Percentiles rank a stretch among this genome's conserved stretches.
These are phyloP conservation scores for Sordariomycetes sp. DNA, from an alignment of 2,329 filamentous ascomycete genomes.

Conservation along the genomic window DNA sequence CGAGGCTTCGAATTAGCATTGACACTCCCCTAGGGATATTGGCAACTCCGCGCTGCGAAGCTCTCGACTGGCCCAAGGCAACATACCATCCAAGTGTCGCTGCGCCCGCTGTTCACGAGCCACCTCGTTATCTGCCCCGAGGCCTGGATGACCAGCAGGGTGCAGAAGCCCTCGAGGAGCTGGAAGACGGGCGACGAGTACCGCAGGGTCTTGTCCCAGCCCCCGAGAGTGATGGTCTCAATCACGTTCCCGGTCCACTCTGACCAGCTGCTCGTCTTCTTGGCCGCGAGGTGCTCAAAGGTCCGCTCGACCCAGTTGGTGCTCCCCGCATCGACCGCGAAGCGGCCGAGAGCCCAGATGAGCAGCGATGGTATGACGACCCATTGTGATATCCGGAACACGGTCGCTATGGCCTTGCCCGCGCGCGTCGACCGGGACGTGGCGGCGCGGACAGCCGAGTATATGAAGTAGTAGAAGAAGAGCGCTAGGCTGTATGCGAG, in stretches of 20 bases:
- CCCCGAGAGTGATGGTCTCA: slow-evolving; percentile 67
- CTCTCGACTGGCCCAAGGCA: not conserved
- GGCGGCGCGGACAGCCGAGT: slow-evolving; percentile 65
- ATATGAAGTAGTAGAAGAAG: slow-evolving; percentile 80
- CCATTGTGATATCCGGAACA: slow-evolving; percentile 71
- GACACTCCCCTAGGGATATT: not conserved
- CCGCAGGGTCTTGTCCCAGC: slow-evolving; percentile 77
- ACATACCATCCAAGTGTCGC: slow-evolving; percentile 91
- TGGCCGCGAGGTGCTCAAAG: slow-evolving; percentile 51
- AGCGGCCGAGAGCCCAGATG: slow-evolving; percentile 92
- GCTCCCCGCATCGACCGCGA: slow-evolving; percentile 74
- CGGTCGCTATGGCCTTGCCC: slow-evolving; percentile 54
- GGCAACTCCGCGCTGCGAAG: not conserved
- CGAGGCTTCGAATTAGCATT: not conserved
- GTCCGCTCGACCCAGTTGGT: slow-evolving; percentile 74
- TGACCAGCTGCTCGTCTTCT: slow-evolving; percentile 50
- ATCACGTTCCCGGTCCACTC: slow-evolving; percentile 77
- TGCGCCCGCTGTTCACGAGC: slow-evolving; percentile 84
- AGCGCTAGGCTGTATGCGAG: slow-evolving; percentile 86
- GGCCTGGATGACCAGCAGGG: slow-evolving; percentile 86
- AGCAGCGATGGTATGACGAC: slow-evolving; percentile 72
- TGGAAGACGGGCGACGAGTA: slow-evolving; percentile 95
- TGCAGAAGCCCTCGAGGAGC: slow-evolving; percentile 91
- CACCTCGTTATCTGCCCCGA: slow-evolving; percentile 88
- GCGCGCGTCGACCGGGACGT: slow-evolving; percentile 70